A percentile compares a stretch with the other conserved stretches of the same genome.
Conservation (phyloP, 495 filamentous ascomycete genomes). For the Penicillium ucsense region DNA sequence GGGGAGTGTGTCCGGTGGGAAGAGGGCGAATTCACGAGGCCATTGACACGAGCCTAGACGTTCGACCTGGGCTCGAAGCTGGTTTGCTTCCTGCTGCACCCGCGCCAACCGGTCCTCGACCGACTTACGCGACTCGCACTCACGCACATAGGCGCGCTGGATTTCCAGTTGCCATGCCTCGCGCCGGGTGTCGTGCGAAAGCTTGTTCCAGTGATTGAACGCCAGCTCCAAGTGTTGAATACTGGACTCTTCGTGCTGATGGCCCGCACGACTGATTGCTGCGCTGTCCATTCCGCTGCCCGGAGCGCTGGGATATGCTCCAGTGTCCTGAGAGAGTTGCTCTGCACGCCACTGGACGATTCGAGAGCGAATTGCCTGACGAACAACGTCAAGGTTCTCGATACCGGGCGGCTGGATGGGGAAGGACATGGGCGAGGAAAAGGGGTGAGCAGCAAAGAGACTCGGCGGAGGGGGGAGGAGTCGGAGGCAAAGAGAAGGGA, state of each 20-base stretch:
- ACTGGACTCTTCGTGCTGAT: constrained; percentile 51
- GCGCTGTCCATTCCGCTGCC: constrained; percentile 21
- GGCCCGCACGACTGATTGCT: constrained; percentile 37
- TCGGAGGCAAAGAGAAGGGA: constrained; percentile 70
- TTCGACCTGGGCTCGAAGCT: constrained; percentile 61
- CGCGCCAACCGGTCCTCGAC: constrained; percentile 51
- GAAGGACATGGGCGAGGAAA: constrained; percentile 63
- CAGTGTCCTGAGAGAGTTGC: constrained; percentile 24
- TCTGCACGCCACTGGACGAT: constrained; percentile 51
- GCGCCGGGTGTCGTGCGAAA: constrained; percentile 44
- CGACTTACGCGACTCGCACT: constrained; percentile 54
- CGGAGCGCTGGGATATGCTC: constrained; percentile 15
- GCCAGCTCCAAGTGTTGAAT: constrained; percentile 57
- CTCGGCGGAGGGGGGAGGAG: constrained; percentile 71
- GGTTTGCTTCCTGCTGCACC: constrained; percentile 59
- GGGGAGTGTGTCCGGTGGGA: constrained; percentile 52
- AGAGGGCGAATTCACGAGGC: constrained; percentile 60
- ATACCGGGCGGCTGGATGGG: constrained; percentile 60
- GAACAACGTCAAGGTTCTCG: constrained; percentile 60
- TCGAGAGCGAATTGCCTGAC: constrained; percentile 52
- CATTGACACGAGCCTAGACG: constrained; percentile 58
- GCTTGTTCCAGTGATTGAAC: constrained; percentile 58
- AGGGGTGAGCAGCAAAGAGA: constrained; percentile 59
- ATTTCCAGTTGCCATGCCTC: constrained; percentile 74
- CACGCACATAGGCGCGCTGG: constrained; percentile 59